Evolutionary conservation across 768 basidiomycete genomes (phyloP).

Genomic region (Auriscalpium orientale): DNA sequence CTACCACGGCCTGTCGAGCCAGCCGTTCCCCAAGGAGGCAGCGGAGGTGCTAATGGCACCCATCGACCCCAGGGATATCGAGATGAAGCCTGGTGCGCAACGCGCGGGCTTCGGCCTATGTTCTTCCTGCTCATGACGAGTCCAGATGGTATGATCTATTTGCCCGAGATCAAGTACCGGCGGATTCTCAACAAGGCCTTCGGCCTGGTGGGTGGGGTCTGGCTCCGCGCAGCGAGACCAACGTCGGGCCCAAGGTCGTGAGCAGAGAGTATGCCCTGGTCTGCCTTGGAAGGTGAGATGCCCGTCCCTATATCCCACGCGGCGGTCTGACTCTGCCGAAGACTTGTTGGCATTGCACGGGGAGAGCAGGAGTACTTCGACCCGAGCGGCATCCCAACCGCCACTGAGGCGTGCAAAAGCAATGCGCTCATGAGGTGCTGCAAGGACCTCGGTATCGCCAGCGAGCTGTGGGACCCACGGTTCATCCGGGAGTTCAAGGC

Average conservation of each 20-base stretch:
- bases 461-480: conserved; percentile 96
- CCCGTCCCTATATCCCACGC: background rate
- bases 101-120: background rate
- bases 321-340: conserved; percentile 21
- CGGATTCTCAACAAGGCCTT: conserved; percentile 89
- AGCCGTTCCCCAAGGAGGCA: conserved; percentile 72
- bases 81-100: conserved; percentile 84
- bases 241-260: conserved; percentile 81
- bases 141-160: conserved; percentile 85
- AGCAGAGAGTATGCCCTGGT: conserved; percentile 93
- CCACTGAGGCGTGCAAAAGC: conserved; percentile 91
- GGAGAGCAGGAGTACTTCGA: conserved; percentile 98
- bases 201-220: conserved; percentile 95
- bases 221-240: conserved; percentile 87
- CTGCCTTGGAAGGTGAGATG: conserved; percentile 78
- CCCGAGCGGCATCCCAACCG: conserved; percentile 82
- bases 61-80: conserved; percentile 70
- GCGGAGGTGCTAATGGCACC: conserved; percentile 68
- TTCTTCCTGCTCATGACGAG: background rate
- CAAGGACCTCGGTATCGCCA: conserved; percentile 93
- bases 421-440: conserved; percentile 97
- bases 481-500: conserved; percentile 92
- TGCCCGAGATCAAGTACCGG: conserved; percentile 96
- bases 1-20: conserved; percentile 70
- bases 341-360: conserved; percentile 83